A percentile compares a stretch with the other conserved stretches of the same genome.
These are phyloP conservation scores for Xylaria flabelliformis DNA, from an alignment of 495 filamentous ascomycete genomes.

Conservation along the genomic window DNA sequence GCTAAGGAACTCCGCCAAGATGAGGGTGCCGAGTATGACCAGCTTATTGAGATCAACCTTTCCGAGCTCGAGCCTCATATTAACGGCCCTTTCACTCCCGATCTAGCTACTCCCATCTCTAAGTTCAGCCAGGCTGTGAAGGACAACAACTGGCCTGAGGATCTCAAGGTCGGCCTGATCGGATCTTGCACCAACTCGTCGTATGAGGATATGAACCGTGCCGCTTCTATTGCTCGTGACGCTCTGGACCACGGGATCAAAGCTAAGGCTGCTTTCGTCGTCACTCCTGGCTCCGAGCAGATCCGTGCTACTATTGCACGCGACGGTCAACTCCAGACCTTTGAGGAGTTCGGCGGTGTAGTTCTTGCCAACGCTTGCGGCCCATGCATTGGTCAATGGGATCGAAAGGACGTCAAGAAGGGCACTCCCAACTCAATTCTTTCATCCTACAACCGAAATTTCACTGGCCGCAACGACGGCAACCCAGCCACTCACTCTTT, in stretches of 20 bases:
- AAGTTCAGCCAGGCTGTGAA: slow-evolving; percentile 96
- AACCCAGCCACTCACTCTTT: slow-evolving; percentile 99
- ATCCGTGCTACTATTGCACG: slow-evolving; percentile 94
- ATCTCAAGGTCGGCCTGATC: slow-evolving; percentile 95
- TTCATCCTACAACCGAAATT: slow-evolving; percentile 98
- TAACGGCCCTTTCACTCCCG: slow-evolving; percentile 99
- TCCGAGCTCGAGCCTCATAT: slow-evolving; percentile 95
- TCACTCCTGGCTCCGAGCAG: slow-evolving; percentile 97
- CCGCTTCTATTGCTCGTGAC: slow-evolving; percentile 92
- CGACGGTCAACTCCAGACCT: slow-evolving; percentile 93
- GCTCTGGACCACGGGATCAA: slow-evolving; percentile 93
- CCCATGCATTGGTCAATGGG: slow-evolving; percentile 84
- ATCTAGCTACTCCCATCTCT: slow-evolving; percentile 96
- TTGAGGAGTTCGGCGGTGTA: slow-evolving; percentile 97
- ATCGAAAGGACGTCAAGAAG: slow-evolving; percentile 93
- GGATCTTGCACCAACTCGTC: slow-evolving; percentile 99
- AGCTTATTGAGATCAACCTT: slow-evolving; percentile 95
- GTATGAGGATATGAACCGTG: slow-evolving; percentile 98
- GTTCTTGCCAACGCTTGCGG: slow-evolving; percentile 98
- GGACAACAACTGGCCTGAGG: slow-evolving; percentile 94
- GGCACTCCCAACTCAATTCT: slow-evolving; percentile 95
- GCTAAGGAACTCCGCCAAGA: slow-evolving; percentile 88
- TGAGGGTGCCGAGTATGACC: slow-evolving; percentile 94
- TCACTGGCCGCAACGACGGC: slow-evolving; percentile 98
- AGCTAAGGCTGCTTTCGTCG: slow-evolving; percentile 90